Percentiles rank a stretch among this genome's conserved stretches.
phyloP scores from a whole-genome alignment of 2,329 filamentous ascomycete species.

The Diaporthe citriasiana region DNA sequence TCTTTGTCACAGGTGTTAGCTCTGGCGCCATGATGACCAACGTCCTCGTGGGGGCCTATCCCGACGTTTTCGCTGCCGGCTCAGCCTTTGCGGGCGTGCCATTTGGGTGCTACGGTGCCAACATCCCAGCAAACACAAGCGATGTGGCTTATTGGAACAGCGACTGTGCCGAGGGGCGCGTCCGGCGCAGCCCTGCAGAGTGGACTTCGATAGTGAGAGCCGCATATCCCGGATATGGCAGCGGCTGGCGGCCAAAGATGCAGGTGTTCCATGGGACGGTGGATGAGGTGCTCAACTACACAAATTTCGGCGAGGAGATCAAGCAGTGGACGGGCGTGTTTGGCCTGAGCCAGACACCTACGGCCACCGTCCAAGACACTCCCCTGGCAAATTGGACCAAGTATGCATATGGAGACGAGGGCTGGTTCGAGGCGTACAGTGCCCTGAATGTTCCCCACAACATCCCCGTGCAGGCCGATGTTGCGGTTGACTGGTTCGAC shows the following conservation, averaged over 20 bases:
- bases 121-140: conserved; percentile 44
- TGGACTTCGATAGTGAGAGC: conserved; percentile 54
- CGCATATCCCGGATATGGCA: conserved; percentile 64
- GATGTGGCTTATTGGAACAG: conserved; percentile 63
- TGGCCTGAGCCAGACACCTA: conserved; percentile 50
- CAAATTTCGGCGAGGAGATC: conserved; percentile 67
- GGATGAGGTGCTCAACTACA: conserved; percentile 65
- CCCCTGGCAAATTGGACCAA: conserved; percentile 56
- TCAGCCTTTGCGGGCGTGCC: conserved; percentile 60
- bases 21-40: conserved; percentile 71
- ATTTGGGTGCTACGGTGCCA: conserved; percentile 63
- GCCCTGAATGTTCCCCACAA: conserved; percentile 56
- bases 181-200: conserved; percentile 52
- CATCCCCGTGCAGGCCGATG: conserved; percentile 55
- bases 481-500: conserved; percentile 55
- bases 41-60: conserved; percentile 65
- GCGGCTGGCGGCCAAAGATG: conserved; percentile 66
- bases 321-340: conserved; percentile 66
- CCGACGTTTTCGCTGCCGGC: conserved; percentile 65
- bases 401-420: conserved; percentile 51
- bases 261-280: conserved; percentile 70
- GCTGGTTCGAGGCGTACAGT: conserved; percentile 58
- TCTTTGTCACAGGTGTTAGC: conserved; percentile 65
- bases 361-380: conserved; percentile 49
- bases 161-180: conserved; percentile 64